Conservation (phyloP, 2,329 filamentous ascomycete species). For the Claviceps arundinis region DNA sequence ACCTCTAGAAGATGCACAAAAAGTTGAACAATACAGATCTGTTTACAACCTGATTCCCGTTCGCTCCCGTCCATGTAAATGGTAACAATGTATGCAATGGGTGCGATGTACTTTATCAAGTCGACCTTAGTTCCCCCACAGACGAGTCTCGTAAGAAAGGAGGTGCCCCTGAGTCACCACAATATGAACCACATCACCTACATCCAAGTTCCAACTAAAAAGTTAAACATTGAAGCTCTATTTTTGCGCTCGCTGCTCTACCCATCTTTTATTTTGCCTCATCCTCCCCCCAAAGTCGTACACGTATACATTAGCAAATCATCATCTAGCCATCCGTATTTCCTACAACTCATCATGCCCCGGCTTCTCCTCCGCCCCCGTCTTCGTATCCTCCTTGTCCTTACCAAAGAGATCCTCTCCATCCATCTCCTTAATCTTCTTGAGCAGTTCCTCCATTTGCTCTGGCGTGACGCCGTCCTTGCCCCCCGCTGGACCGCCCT, state of each 20-base stretch:
- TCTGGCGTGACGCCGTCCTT: conserved; percentile 22
- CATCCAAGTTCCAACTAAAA: too few relatives aligned
- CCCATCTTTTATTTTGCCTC: neutral
- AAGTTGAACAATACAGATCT: too few relatives aligned
- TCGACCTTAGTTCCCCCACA: too few relatives aligned
- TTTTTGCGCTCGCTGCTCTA: conserved; percentile 1
- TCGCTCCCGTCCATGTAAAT: too few relatives aligned
- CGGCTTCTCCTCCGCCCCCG: conserved; percentile 8
- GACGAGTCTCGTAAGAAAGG: too few relatives aligned
- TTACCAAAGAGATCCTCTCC: conserved; percentile 15
- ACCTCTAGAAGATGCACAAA: too few relatives aligned
- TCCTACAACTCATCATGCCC: conserved; percentile 24
- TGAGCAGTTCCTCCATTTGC: conserved; percentile 30
- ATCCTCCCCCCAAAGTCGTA: neutral
- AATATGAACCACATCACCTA: too few relatives aligned
- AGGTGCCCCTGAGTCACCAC: too few relatives aligned
- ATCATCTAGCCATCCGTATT: neutral
- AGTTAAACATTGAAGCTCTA: conserved; percentile 1
- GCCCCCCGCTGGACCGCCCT: conserved; percentile 25
- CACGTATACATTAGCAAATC: neutral
- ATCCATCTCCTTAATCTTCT: conserved; percentile 20
- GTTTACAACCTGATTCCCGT: too few relatives aligned
- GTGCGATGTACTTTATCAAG: too few relatives aligned
- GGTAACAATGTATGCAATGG: too few relatives aligned
- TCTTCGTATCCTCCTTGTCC: conserved; percentile 11